Evolutionary conservation across 1,284 basidiomycete species (phyloP).

Genomic region (Cryptococcus sp.): DNA sequence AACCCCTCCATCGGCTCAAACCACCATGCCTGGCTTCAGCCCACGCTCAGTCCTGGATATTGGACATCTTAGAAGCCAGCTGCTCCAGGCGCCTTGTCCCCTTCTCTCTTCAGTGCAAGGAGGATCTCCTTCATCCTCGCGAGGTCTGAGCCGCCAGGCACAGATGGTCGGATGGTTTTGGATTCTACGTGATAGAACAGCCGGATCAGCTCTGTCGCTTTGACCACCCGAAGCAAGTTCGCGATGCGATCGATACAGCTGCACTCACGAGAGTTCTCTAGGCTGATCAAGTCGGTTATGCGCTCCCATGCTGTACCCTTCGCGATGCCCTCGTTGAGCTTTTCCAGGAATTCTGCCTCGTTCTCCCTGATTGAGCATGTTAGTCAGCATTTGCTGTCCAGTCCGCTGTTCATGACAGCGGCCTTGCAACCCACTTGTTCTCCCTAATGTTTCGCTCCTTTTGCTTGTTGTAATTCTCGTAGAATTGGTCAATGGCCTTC

Average conservation of each 20-base stretch:
- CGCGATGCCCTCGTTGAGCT: constrained; percentile 74
- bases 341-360: constrained; percentile 77
- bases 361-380: constrained; percentile 64
- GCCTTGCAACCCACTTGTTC: constrained; percentile 76
- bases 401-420: not conserved
- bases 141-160: constrained; percentile 85
- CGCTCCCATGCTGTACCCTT: constrained; percentile 95
- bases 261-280: constrained; percentile 78
- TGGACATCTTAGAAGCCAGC: constrained; percentile 72
- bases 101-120: constrained; percentile 80
- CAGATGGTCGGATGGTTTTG: constrained; percentile 88
- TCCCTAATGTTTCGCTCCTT: constrained; percentile 91
- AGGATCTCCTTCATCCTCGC: constrained; percentile 88
- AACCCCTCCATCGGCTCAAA: too few relatives aligned
- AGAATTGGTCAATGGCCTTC: constrained; percentile 91
- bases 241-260: not conserved
- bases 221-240: not conserved
- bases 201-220: constrained; percentile 1
- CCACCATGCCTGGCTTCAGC: too few relatives aligned
- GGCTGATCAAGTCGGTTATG: constrained; percentile 80
- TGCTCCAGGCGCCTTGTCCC: constrained; percentile 85
- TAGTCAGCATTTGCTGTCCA: not conserved
- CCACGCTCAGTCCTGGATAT: not conserved
- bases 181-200: constrained; percentile 57
- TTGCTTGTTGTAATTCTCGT: constrained; percentile 87